These are phyloP conservation scores for Prunus yedoensis DNA, from an alignment of 331 rosid species.

Conservation along the genomic window DNA sequence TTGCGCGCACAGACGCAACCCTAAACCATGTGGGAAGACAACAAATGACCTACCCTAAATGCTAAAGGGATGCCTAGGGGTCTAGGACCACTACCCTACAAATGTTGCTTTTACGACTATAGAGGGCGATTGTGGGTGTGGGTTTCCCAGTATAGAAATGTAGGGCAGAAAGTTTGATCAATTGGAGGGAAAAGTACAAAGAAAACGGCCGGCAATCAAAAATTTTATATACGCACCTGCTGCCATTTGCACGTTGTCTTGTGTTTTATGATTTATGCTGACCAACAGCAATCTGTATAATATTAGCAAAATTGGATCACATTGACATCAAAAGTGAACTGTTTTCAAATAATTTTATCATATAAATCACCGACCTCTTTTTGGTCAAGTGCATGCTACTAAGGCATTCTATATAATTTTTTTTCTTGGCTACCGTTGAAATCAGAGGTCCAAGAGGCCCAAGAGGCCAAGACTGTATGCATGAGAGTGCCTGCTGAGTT, in stretches of 20 bases:
- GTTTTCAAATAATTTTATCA: background rate
- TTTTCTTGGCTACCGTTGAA: background rate
- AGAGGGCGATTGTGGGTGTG: background rate
- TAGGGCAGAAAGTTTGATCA: conserved; percentile 1
- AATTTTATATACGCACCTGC: background rate
- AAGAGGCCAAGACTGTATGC: background rate
- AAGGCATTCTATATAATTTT: background rate
- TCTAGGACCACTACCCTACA: conserved; percentile 13
- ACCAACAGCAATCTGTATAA: background rate
- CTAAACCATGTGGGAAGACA: conserved; percentile 38
- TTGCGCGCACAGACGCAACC: conserved; percentile 3
- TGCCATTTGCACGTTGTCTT: background rate
- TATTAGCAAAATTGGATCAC: background rate
- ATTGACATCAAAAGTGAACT: conserved; percentile 1
- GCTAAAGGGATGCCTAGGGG: conserved; percentile 25
- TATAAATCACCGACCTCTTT: background rate
- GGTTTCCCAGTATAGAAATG: conserved; percentile 31
- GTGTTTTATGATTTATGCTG: background rate
- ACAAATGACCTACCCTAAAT: conserved; percentile 30
- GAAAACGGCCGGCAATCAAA: conserved; percentile 6
- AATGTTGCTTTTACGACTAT: conserved; percentile 20
- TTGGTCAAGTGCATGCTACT: background rate
- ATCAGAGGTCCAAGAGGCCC: background rate
- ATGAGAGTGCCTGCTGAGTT: conserved; percentile 6
- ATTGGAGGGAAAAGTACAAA: conserved; percentile 17